These are phyloP conservation scores for Phylloporus sp. DNA, from an alignment of 768 basidiomycete genomes.

Conservation along the genomic window DNA sequence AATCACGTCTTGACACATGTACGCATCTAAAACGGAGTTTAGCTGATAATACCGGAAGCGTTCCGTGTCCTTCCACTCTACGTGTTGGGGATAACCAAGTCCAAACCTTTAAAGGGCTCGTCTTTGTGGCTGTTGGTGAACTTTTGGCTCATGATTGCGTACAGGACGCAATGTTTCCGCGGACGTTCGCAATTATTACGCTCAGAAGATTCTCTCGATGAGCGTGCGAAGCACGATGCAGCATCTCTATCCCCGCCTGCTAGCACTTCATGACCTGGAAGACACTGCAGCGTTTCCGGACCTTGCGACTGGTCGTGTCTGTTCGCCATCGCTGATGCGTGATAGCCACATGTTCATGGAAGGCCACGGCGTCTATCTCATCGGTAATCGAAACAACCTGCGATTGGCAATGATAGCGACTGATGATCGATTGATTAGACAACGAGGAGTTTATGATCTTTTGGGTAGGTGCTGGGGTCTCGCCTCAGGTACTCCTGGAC, in stretches of 20 bases:
- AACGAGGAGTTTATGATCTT: constrained; percentile 86
- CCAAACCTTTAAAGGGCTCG: constrained; percentile 89
- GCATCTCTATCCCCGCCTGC: constrained; percentile 81
- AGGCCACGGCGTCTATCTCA: constrained; percentile 85
- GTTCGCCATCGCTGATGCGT: constrained; percentile 76
- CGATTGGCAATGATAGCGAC: constrained; percentile 13
- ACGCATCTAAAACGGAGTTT: constrained; percentile 6
- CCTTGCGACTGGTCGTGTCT: constrained; percentile 50
- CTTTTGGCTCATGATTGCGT: constrained; percentile 3
- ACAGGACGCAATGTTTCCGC: constrained; percentile 82
- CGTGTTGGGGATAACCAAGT: constrained; percentile 77
- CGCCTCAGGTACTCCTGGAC: constrained; percentile 78
- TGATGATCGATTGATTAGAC: constrained; percentile 44
- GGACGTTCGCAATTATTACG: constrained; percentile 89
- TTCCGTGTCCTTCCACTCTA: constrained; percentile 85
- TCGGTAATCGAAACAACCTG: constrained; percentile 51
- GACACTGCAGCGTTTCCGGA: constrained; percentile 69
- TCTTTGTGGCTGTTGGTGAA: constrained; percentile 1
- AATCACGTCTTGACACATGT: not conserved
- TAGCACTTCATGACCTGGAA: constrained; percentile 84
- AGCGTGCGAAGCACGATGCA: constrained; percentile 67
- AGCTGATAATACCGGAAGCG: constrained; percentile 94
- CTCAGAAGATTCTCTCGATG: constrained; percentile 70
- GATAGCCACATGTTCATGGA: constrained; percentile 86
- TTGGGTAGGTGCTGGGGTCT: constrained; percentile 84